Evolutionary conservation across 257 asterid genomes (phyloP).

Genomic region (Thymus mandschuricus): DNA sequence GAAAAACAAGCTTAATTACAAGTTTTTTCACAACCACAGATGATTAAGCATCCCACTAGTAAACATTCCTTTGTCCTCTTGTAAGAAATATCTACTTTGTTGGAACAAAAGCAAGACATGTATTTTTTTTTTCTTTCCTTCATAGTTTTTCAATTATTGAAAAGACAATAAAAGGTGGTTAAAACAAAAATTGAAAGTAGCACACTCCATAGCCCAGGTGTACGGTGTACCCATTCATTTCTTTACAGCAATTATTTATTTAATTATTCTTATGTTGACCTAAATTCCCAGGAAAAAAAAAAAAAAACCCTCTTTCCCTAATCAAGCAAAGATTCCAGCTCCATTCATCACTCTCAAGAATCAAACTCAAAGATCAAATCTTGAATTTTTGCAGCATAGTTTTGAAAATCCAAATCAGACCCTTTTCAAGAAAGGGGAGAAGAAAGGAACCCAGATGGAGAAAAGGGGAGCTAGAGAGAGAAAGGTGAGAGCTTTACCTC

Average conservation of each 20-base stretch:
- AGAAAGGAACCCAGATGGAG: neutral
- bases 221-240: conserved; percentile 29
- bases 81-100: conserved; percentile 9
- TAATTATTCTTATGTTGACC: neutral
- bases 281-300: too few species aligned
- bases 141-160: conserved; percentile 14
- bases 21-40: neutral
- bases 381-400: neutral
- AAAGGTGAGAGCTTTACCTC: conserved; percentile 46
- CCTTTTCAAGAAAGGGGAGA: neutral
- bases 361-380: neutral
- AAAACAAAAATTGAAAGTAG: conserved; percentile 13
- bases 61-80: conserved; percentile 3
- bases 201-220: conserved; percentile 26
- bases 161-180: conserved; percentile 49
- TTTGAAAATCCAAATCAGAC: neutral
- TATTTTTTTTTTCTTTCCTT: neutral
- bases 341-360: neutral
- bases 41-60: neutral
- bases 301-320: too few species aligned
- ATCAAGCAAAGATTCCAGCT: neutral
- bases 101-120: neutral
- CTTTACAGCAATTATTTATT: neutral
- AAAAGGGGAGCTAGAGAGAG: neutral
- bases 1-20: conserved; percentile 7